These are phyloP conservation scores for Penicillium paneum DNA, from an alignment of 2,329 filamentous ascomycete genomes.

Conservation along the genomic window DNA sequence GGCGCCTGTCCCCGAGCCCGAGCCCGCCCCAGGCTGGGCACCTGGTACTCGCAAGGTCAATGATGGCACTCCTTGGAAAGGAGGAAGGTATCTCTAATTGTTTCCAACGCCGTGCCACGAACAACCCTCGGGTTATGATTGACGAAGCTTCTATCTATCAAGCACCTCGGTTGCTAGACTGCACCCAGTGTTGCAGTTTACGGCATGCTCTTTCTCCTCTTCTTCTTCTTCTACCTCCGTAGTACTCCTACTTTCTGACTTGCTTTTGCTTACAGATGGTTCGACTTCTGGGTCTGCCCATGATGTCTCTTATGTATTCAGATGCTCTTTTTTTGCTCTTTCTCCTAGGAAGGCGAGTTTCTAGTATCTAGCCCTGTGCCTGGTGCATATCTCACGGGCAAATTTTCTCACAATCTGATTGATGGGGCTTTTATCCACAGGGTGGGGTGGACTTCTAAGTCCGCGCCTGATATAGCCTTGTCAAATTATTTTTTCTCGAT, in stretches of 20 bases:
- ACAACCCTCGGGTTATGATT: background rate
- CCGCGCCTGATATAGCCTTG: background rate
- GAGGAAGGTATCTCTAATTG: background rate
- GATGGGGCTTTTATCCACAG: background rate
- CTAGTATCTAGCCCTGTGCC: background rate
- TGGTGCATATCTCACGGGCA: background rate
- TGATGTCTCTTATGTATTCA: background rate
- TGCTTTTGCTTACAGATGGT: background rate
- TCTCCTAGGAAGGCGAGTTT: background rate
- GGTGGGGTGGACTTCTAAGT: background rate
- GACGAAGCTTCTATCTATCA: background rate
- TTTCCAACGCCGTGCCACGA: background rate
- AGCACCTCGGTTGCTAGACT: background rate
- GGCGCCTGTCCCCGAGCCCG: background rate
- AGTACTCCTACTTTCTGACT: background rate
- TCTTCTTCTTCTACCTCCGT: background rate
- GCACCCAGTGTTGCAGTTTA: background rate
- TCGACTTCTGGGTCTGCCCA: background rate
- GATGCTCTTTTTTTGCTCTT: background rate
- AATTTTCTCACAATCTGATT: background rate
- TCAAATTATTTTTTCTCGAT: background rate
- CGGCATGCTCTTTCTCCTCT: background rate
- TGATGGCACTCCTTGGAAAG: background rate
- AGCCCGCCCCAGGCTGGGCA: conserved; percentile 1
- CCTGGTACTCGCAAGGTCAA: background rate